Base-by-base conservation (phyloP, 2,329 filamentous ascomycete species). In the Metarhizium anisopliae region DNA sequence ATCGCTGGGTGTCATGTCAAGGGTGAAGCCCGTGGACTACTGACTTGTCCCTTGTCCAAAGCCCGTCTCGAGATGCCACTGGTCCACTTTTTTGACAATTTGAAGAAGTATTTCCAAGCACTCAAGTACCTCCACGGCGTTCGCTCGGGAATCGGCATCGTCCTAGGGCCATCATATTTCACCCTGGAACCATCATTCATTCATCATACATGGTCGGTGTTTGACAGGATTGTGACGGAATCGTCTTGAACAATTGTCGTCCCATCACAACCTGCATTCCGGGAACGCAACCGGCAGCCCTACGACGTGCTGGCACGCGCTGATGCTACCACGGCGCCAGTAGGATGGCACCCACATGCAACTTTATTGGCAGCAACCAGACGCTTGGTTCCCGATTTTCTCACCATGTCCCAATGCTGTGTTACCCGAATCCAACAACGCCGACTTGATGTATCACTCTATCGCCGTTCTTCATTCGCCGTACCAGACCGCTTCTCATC, bases 61-160 rank as follows among this genome's bases (percentile, higher is more conserved):
- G 25, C 25, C 25, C 32, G 32, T 35, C 32, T 7, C 32, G 32
- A 35, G 10, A 35, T 11, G 32, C 32, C 32, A 7, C 10, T 35
- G 32, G 32, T 35, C 32, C 32, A 35, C 7, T 35, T 35, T 35
- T 35, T 11, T 35, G 32, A 35, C 32, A 7, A 35, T 8, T 35
- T 11, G 25, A 25, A 25, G 25, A 25, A 25, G 4, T 25, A 25
- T 25, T 25, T 25, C 25, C 4, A 35, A 18, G 10, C 6, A 47
- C 16, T 14, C 40, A 13, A 6, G 4, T 6, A 4, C 45, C 18
- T 18, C 20, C 30, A 42, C 51, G 57, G 57, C 32, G 30, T 45
- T 56, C 52, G 43, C 30, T 57, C 52, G 56, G 50, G 10, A 42
- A 58, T 53, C 52, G 52, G 54, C 51, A 38, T 56, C 43, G 6